Conservation (phyloP, 208 protist species). For the Crithidia sp. region DNA sequence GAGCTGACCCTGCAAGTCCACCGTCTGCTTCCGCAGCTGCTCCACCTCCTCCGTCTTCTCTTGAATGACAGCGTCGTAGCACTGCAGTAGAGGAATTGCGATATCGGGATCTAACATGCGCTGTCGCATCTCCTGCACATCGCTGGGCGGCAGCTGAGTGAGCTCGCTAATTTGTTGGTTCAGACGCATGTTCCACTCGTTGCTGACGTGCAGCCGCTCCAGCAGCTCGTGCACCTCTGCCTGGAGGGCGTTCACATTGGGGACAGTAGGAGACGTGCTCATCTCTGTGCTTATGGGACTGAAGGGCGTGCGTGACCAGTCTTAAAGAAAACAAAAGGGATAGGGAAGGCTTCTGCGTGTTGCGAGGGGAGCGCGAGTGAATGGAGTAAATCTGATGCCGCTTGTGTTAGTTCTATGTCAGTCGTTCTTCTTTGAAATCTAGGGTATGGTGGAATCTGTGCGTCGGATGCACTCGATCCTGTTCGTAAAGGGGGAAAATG, state of each 20-base stretch:
- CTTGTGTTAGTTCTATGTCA: too few relatives aligned
- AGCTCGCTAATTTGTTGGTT: slow-evolving; percentile 79
- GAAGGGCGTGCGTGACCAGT: neutral
- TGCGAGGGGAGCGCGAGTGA: neutral
- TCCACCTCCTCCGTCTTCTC: slow-evolving; percentile 72
- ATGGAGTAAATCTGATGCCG: too few relatives aligned
- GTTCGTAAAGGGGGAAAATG: too few relatives aligned
- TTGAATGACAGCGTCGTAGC: slow-evolving; percentile 83
- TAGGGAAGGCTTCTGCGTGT: too few relatives aligned
- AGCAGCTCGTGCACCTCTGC: slow-evolving; percentile 53
- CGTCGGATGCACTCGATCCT: too few relatives aligned
- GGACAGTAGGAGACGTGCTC: neutral
- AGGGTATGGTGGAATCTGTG: too few relatives aligned
- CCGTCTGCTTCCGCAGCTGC: slow-evolving; percentile 38
- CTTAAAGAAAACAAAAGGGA: neutral
- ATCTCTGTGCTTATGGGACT: neutral
- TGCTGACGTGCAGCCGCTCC: slow-evolving; percentile 68
- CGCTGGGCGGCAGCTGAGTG: slow-evolving; percentile 65
- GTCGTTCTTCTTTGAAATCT: too few relatives aligned
- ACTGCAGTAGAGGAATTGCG: slow-evolving; percentile 83
- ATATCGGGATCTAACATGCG: slow-evolving; percentile 86
- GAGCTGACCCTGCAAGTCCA: slow-evolving; percentile 29
- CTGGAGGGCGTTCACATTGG: slow-evolving; percentile 29
- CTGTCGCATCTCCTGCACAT: slow-evolving; percentile 59
- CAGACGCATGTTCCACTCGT: slow-evolving; percentile 85